phyloP scores from a whole-genome alignment of 345 rosid species.

The Eucalyptus polyanthemos region DNA sequence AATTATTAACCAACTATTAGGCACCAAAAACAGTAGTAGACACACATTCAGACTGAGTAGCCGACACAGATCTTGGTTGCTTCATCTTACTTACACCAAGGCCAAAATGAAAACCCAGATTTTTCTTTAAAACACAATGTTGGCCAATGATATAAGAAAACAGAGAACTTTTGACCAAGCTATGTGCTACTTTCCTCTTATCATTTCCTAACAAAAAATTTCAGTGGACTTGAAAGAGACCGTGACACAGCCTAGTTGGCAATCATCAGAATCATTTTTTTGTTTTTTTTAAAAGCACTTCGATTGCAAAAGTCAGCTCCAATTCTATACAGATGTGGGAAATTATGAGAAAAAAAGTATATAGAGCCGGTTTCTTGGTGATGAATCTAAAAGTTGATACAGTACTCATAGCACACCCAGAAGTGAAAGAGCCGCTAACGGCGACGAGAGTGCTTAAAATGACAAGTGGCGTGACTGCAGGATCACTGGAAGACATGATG shows the following conservation, averaged over 20 bases:
- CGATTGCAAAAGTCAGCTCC: not conserved
- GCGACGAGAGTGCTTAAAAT: slow-evolving; percentile 41
- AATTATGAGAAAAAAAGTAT: not conserved
- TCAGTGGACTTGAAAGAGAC: not conserved
- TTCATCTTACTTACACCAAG: not conserved
- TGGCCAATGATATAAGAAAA: not conserved
- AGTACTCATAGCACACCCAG: slow-evolving; percentile 19
- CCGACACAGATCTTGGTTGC: not conserved
- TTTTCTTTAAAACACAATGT: not conserved
- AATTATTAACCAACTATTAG: not conserved
- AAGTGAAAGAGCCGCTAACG: slow-evolving; percentile 5
- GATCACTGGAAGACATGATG: not conserved
- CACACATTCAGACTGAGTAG: not conserved
- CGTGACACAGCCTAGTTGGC: not conserved
- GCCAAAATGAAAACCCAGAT: not conserved
- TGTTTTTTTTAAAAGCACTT: not conserved
- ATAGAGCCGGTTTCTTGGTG: not conserved
- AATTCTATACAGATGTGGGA: too few species aligned
- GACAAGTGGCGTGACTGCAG: slow-evolving; percentile 10
- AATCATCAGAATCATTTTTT: not conserved
- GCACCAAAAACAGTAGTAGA: not conserved
- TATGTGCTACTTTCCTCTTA: not conserved
- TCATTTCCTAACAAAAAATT: not conserved
- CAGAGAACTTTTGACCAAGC: not conserved
- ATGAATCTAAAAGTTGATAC: not conserved